Evolutionary conservation across 208 protist species (phyloP).

Genomic region (Phytomonas serpens): DNA sequence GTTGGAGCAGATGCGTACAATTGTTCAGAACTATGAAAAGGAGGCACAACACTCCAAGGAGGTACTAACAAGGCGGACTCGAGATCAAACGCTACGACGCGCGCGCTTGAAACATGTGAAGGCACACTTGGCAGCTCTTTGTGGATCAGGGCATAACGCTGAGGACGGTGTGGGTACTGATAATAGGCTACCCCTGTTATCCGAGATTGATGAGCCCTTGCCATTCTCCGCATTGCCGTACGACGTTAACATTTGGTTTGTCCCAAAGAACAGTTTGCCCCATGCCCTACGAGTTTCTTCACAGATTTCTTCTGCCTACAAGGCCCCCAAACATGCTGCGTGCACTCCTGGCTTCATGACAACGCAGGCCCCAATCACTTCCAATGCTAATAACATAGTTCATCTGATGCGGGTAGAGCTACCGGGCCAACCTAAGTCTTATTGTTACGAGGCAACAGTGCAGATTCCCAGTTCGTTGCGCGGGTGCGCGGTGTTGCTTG

Average conservation of each 20-base stretch:
- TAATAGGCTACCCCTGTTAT: background rate
- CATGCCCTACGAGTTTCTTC: background rate
- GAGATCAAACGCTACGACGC: conserved; percentile 34
- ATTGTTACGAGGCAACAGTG: conserved; percentile 23
- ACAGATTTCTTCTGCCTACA: background rate
- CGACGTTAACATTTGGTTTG: background rate
- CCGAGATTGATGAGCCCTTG: background rate
- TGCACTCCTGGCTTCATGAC: background rate
- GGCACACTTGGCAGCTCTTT: conserved; percentile 22
- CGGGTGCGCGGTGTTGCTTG: conserved; percentile 31
- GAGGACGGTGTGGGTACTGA: background rate
- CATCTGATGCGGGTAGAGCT: background rate
- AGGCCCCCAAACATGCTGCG: background rate
- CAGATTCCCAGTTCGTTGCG: conserved; percentile 17
- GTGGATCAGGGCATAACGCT: background rate
- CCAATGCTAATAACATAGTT: background rate
- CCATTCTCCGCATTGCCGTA: background rate
- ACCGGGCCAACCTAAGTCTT: background rate
- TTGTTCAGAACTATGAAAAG: conserved; percentile 14
- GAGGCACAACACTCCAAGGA: conserved; percentile 19
- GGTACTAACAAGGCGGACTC: conserved; percentile 34
- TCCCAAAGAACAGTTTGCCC: background rate
- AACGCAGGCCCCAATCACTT: background rate
- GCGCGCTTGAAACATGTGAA: conserved; percentile 23
- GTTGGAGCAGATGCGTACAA: conserved; percentile 18